A percentile compares a stretch with the other conserved stretches of the same genome.
These are phyloP conservation scores for Lolium perenne DNA, from an alignment of 176 grass and related monocot genomes.

Conservation along the genomic window DNA sequence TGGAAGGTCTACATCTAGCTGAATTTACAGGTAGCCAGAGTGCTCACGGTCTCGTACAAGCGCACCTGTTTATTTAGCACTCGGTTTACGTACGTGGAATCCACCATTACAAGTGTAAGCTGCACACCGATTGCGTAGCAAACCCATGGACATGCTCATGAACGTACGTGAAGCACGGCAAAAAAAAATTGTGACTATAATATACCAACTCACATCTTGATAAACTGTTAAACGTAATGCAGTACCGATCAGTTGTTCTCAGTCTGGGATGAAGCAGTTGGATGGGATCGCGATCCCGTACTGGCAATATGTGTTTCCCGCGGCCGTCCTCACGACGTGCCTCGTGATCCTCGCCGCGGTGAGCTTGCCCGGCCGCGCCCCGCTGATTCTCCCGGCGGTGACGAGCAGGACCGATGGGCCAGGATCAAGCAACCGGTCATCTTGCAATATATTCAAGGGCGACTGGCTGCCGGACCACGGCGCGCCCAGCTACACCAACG, in stretches of 20 bases:
- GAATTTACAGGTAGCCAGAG: constrained; percentile 5
- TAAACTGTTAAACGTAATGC: too few species aligned
- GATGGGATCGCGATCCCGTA: background rate
- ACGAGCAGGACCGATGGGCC: background rate
- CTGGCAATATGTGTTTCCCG: constrained; percentile 3
- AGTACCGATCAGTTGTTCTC: too few species aligned
- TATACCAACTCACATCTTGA: background rate
- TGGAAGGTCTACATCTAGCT: background rate
- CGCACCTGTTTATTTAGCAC: constrained; percentile 43
- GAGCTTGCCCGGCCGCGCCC: background rate
- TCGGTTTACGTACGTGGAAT: constrained; percentile 29
- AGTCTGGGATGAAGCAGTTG: constrained; percentile 18
- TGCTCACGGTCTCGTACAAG: background rate
- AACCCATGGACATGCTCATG: background rate
- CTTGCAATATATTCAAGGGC: constrained; percentile 49
- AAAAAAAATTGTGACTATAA: background rate
- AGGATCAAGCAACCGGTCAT: background rate
- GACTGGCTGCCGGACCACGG: constrained; percentile 48
- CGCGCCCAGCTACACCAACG: constrained; percentile 51
- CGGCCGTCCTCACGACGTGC: constrained; percentile 14
- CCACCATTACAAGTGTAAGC: constrained; percentile 39
- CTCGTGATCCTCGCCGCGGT: constrained; percentile 26
- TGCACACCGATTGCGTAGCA: background rate
- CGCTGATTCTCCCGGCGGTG: background rate
- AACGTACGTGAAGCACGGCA: background rate